Conservation (phyloP, 768 basidiomycete genomes). For the Leccinum barrowsii region DNA sequence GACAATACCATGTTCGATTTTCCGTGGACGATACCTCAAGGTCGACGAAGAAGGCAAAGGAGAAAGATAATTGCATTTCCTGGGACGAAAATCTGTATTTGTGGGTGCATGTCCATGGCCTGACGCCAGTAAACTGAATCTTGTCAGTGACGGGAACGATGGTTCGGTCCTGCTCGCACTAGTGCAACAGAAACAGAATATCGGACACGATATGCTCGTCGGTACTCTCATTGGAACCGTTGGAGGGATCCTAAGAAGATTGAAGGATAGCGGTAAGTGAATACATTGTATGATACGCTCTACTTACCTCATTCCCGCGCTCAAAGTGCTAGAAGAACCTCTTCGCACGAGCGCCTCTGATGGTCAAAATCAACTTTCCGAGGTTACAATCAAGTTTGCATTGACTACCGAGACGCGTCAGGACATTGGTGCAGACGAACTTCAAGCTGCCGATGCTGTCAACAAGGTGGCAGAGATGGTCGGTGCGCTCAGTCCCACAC, state of each 20-base stretch:
- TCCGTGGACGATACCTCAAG: slow-evolving; percentile 7
- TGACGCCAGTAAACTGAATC: neutral
- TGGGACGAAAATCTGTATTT: slow-evolving; percentile 18
- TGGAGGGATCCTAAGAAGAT: slow-evolving; percentile 6
- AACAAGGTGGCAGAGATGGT: slow-evolving; percentile 1
- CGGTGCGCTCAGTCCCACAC: neutral
- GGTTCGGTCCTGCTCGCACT: slow-evolving; percentile 7
- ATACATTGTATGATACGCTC: neutral
- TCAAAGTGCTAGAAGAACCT: slow-evolving; percentile 13
- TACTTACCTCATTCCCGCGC: neutral
- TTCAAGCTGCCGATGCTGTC: slow-evolving; percentile 15
- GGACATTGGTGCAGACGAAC: slow-evolving; percentile 2
- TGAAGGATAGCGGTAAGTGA: slow-evolving; percentile 14
- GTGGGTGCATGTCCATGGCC: slow-evolving; percentile 3
- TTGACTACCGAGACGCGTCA: neutral
- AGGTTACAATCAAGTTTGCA: slow-evolving; percentile 13
- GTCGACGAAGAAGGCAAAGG: slow-evolving; percentile 12
- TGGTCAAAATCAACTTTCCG: neutral
- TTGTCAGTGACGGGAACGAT: slow-evolving; percentile 14
- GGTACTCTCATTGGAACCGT: slow-evolving; percentile 11
- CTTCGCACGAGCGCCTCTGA: slow-evolving; percentile 1
- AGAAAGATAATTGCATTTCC: slow-evolving; percentile 3
- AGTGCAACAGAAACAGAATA: slow-evolving; percentile 9
- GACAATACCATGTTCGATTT: slow-evolving; percentile 12
- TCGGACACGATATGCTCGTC: slow-evolving; percentile 9